phyloP scores from a whole-genome alignment of 2,329 filamentous ascomycete species.

The Penicillium sp. region DNA sequence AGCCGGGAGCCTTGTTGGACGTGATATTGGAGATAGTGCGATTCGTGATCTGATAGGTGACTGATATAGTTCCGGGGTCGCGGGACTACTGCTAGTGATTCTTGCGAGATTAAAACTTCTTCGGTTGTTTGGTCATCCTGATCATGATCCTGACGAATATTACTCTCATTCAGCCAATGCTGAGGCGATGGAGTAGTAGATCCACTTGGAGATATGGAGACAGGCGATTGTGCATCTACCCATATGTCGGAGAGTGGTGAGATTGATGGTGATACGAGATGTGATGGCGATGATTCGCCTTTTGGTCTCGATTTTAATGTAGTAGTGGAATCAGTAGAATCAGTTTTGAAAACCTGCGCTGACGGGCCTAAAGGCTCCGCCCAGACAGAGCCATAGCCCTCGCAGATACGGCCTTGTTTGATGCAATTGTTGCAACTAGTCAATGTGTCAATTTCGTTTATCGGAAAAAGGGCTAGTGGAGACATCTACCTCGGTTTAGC shows the following conservation, averaged over 20 bases:
- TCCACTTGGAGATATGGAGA: constrained; percentile 3
- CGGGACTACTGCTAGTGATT: constrained; percentile 10
- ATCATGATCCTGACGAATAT: not conserved
- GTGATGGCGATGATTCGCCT: constrained; percentile 11
- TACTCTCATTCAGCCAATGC: not conserved
- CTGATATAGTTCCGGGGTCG: constrained; percentile 20
- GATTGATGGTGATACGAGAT: constrained; percentile 8
- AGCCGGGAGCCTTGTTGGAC: constrained; percentile 35
- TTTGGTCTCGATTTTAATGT: not conserved
- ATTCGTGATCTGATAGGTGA: constrained; percentile 32
- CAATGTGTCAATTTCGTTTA: not conserved
- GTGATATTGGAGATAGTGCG: constrained; percentile 40
- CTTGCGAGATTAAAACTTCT: too few relatives aligned
- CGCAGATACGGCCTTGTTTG: constrained; percentile 35
- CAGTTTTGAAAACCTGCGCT: constrained; percentile 28
- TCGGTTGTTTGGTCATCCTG: not conserved
- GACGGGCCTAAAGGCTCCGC: constrained; percentile 34
- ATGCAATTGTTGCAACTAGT: constrained; percentile 30
- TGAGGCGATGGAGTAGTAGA: constrained; percentile 8
- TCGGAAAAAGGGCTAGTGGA: not conserved
- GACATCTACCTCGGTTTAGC: constrained; percentile 33
- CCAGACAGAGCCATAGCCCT: constrained; percentile 41
- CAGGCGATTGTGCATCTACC: constrained; percentile 9
- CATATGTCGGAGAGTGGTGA: constrained; percentile 15
- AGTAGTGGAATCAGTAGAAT: not conserved